Base-by-base conservation (phyloP, 306 rosid genomes). In the Elaeagnus macrophylla region DNA sequence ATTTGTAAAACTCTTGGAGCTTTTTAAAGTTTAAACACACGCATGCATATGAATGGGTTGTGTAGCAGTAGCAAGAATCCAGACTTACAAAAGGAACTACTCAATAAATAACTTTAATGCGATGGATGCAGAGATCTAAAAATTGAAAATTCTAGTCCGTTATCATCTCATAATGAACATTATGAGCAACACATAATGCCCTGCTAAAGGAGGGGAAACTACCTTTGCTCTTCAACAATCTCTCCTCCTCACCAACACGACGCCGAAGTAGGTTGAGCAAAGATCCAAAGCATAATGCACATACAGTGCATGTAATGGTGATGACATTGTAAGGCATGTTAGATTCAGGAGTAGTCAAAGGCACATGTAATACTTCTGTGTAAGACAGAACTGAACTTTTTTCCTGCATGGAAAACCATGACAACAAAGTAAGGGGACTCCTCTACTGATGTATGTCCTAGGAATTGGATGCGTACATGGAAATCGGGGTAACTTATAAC, bases 271-370 rank as follows among this genome's bases (percentile, higher is more conserved):
- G 87, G 59, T 84, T 91, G 43, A 84, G 81, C 75, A 87, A 75
- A 59, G 96, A 78, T 60, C 99, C 96, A 73, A 91, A 91, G 67
- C 82, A 82, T 72, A 91, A 72, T 3, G 99, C 99, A 55, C 81
- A 88, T 39, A 84, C 79, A 0, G 93, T 91, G 83, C 95, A 91
- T 6, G 96, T 84, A 61, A 91, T 87, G 60, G 99, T 84, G 75
- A 91, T 87, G 60, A 87, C 96, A 59, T 91, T 84, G 78, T 86
- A 87, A 53, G 96, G 96, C 99, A 91, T 87, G 63, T 96, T 91
- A 74, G 84, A 91, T 77, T 91, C 96, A 2, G 96, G 99, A 57
- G 96, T 87, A 19, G 99, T 87, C 75, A 91, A 67, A 39, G 99
- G 95, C 62, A 91, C 93, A 1, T 84, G 96, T 58, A 87, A 70